A percentile compares a stretch with the other conserved stretches of the same genome.
phyloP scores from a whole-genome alignment of 257 asterid genomes.

The Solanum stenotomum region DNA sequence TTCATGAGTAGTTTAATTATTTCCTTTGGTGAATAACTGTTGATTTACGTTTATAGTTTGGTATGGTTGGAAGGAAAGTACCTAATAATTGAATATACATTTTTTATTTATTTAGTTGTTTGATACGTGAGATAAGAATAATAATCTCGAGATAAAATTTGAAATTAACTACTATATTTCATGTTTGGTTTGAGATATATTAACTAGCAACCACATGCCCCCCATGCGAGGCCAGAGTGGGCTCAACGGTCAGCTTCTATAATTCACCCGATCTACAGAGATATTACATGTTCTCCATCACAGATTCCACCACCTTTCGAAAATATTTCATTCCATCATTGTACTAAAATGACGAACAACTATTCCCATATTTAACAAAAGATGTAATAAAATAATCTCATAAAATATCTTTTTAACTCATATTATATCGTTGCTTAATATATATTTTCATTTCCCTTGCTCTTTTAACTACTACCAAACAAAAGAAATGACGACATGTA shows the following conservation, averaged over 20 bases:
- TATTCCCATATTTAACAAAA: background rate
- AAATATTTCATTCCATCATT: too few species aligned
- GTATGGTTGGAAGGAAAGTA: background rate
- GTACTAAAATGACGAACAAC: too few species aligned
- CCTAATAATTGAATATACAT: background rate
- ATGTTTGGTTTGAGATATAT: background rate
- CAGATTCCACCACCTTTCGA: too few species aligned
- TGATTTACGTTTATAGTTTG: background rate
- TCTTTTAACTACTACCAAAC: background rate
- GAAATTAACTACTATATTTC: too few species aligned
- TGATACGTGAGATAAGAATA: background rate
- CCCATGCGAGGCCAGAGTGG: fast-evolving
- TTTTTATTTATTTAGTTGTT: background rate
- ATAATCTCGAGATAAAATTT: too few species aligned
- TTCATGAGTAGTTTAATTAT: background rate
- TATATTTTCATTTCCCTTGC: background rate
- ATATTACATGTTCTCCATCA: fast-evolving
- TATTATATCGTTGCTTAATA: background rate
- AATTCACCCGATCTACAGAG: too few species aligned
- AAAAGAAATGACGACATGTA: background rate
- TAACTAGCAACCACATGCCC: too few species aligned
- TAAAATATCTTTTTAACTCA: too few species aligned
- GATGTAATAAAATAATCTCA: too few species aligned
- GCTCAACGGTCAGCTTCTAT: too few species aligned
- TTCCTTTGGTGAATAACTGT: background rate